Percentiles rank a stretch among this genome's conserved stretches.
These are phyloP conservation scores for Pseudozyma sp. DNA, from an alignment of 1,284 basidiomycete genomes.

Conservation along the genomic window DNA sequence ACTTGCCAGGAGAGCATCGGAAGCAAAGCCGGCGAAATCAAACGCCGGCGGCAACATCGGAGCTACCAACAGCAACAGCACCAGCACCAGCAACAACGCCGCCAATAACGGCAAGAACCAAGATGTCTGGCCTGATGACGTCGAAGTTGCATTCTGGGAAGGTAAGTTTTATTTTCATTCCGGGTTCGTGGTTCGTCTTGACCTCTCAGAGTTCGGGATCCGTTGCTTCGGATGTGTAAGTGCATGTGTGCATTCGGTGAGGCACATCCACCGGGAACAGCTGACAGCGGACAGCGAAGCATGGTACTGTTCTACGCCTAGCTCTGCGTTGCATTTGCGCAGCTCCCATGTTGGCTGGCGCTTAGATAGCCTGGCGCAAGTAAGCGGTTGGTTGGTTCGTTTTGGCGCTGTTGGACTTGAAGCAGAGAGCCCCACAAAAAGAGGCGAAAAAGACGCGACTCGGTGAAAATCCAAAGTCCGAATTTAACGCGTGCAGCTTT, in stretches of 20 bases:
- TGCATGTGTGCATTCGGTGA: neutral
- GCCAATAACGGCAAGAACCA: constrained; percentile 63
- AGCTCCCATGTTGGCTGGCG: too few species aligned
- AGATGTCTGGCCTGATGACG: constrained; percentile 70
- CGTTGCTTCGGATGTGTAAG: neutral
- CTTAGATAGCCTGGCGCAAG: too few species aligned
- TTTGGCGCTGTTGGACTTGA: constrained; percentile 3
- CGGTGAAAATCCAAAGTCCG: constrained; percentile 35
- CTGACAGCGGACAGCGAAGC: neutral
- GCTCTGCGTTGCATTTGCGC: too few species aligned
- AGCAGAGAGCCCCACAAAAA: neutral
- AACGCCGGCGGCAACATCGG: constrained; percentile 9
- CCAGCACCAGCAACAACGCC: constrained; percentile 17
- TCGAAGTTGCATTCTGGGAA: constrained; percentile 70
- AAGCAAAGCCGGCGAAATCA: constrained; percentile 23
- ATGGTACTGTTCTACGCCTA: neutral
- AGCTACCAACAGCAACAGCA: constrained; percentile 2
- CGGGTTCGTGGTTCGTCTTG: neutral
- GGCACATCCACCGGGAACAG: neutral
- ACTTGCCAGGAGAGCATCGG: constrained; percentile 5
- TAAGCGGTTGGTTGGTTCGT: neutral
- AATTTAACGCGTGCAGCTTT: constrained; percentile 14
- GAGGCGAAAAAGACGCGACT: constrained; percentile 16
- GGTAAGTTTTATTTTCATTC: constrained; percentile 51
- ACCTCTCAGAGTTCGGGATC: neutral